A percentile compares a stretch with the other conserved stretches of the same genome.
Evolutionary conservation across 192 early-diverging fungal genomes (phyloP).

Genomic region (Podila epicladia): DNA sequence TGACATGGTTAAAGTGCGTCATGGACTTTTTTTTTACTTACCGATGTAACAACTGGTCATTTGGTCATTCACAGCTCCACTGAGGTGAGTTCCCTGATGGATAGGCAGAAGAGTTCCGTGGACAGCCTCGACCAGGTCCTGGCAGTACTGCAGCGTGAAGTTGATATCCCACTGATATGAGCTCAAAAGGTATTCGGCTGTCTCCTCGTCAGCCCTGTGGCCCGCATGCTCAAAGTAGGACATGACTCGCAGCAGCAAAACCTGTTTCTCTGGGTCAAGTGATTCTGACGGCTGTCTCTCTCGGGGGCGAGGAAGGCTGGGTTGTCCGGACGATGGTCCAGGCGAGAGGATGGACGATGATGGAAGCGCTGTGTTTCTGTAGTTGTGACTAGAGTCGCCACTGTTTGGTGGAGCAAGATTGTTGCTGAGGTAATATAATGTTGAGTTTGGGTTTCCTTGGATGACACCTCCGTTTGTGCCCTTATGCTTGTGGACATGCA

Average conservation of each 20-base stretch:
- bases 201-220: conserved; percentile 46
- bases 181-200: conserved; percentile 36
- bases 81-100: conserved; percentile 30
- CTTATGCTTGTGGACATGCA: conserved; percentile 38
- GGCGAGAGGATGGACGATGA: conserved; percentile 22
- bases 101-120: conserved; percentile 37
- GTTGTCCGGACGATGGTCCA: background rate
- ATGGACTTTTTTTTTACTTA: conserved; percentile 1
- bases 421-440: background rate
- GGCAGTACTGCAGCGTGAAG: conserved; percentile 43
- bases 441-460: conserved; percentile 7
- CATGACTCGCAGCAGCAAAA: conserved; percentile 36
- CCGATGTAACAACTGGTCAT: conserved; percentile 75
- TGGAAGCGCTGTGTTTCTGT: conserved; percentile 22
- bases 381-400: conserved; percentile 2
- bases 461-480: background rate
- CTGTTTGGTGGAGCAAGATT: conserved; percentile 15
- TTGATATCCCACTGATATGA: conserved; percentile 46
- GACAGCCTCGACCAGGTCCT: conserved; percentile 46
- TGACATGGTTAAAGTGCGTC: background rate
- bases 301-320: background rate
- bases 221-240: conserved; percentile 52
- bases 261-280: conserved; percentile 33
- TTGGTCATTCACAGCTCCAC: conserved; percentile 70
- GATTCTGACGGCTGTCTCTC: conserved; percentile 19